A percentile compares a stretch with the other conserved stretches of the same genome.
Conservation (phyloP, 1,284 basidiomycete species). For the Mycosarcoma maydis region DNA sequence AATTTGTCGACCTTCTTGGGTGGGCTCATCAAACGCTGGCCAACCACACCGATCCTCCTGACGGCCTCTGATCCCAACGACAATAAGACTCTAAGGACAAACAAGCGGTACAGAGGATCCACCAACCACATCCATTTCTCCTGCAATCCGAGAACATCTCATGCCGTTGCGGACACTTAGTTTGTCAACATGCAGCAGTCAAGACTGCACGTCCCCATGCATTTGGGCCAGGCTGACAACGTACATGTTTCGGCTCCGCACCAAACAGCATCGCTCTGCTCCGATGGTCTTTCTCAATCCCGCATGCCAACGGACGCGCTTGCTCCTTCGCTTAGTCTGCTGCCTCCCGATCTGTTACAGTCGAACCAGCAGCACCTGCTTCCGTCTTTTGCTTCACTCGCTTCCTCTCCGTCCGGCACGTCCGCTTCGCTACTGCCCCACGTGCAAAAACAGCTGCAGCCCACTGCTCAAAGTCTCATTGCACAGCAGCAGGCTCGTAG, state of each 20-base stretch:
- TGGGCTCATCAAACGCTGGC: not conserved
- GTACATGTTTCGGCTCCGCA: slow-evolving; percentile 13
- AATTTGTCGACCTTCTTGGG: not conserved
- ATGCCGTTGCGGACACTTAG: not conserved
- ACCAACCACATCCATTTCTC: no score
- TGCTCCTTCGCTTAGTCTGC: slow-evolving; percentile 26
- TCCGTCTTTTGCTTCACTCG: slow-evolving; percentile 22
- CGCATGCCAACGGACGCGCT: slow-evolving; percentile 22
- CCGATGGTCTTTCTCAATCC: slow-evolving; percentile 18
- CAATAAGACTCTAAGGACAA: no score
- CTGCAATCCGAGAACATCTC: not conserved
- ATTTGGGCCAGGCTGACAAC: slow-evolving; percentile 17
- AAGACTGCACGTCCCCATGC: slow-evolving; percentile 29
- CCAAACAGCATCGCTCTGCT: slow-evolving; percentile 20
- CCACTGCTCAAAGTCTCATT: slow-evolving; percentile 6
- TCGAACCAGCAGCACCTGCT: slow-evolving; percentile 27
- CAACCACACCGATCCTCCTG: not conserved
- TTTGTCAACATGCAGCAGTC: slow-evolving; percentile 28
- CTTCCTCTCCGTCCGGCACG: slow-evolving; percentile 22
- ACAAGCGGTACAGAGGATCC: no score
- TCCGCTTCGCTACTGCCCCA: slow-evolving; percentile 25
- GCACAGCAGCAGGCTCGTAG: slow-evolving; percentile 10
- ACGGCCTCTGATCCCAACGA: no score
- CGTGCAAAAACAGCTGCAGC: slow-evolving; percentile 29
- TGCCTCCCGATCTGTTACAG: slow-evolving; percentile 30